A percentile compares a stretch with the other conserved stretches of the same genome.
Evolutionary conservation across 805 yeast genomes (phyloP).

Genomic region (Ogataea nonfermentans): DNA sequence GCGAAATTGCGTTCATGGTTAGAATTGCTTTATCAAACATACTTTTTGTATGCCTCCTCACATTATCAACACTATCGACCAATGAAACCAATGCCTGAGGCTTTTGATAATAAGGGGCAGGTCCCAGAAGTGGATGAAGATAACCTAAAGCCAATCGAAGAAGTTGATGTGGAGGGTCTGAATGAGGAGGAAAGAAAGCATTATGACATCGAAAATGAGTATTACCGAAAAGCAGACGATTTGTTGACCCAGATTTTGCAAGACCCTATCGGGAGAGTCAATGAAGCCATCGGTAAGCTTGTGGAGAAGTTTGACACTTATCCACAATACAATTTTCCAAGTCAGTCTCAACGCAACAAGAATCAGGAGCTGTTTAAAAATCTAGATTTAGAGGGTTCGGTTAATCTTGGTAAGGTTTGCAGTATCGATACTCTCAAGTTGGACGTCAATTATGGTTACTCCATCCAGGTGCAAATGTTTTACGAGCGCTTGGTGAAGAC

Average conservation of each 20-base stretch:
- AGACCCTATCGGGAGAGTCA: conserved; percentile 40
- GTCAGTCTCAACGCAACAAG: conserved; percentile 1
- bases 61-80: conserved; percentile 55
- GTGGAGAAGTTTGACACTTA: conserved; percentile 17
- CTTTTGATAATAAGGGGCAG: conserved; percentile 30
- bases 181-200: conserved; percentile 29
- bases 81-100: conserved; percentile 32
- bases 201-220: conserved; percentile 47
- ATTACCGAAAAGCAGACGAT: conserved; percentile 60
- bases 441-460: conserved; percentile 15
- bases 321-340: conserved; percentile 8
- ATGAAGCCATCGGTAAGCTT: conserved; percentile 27
- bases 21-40: conserved; percentile 70
- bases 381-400: neutral
- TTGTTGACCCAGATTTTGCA: conserved; percentile 52
- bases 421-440: neutral
- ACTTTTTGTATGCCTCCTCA: conserved; percentile 74
- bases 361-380: conserved; percentile 4
- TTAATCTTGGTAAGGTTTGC: conserved; percentile 9
- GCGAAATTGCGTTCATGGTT: conserved; percentile 46
- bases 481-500: conserved; percentile 28
- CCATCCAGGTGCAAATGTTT: conserved; percentile 23
- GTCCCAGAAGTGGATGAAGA: conserved; percentile 25
- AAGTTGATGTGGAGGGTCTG: conserved; percentile 25
- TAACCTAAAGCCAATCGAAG: conserved; percentile 21